Evolutionary conservation across 2,329 filamentous ascomycete species (phyloP).

Genomic region (Aspergillus sp.): DNA sequence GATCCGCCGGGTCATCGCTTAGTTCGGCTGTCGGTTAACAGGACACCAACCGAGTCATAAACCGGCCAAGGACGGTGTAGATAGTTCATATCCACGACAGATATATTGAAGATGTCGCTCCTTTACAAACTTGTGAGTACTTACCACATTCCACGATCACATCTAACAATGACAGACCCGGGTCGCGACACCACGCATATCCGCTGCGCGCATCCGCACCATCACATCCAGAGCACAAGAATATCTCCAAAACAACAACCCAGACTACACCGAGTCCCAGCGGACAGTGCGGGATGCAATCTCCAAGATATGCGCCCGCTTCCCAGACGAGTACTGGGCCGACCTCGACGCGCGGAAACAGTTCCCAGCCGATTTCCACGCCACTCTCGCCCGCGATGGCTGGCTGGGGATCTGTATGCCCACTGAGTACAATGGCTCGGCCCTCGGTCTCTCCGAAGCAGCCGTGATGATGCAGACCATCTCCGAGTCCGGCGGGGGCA

Average conservation of each 20-base stretch:
- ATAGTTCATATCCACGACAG: background rate
- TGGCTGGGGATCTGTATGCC: slow-evolving; percentile 51
- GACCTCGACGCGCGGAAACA: slow-evolving; percentile 36
- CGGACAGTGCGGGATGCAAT: slow-evolving; percentile 44
- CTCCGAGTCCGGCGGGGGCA: slow-evolving; percentile 46
- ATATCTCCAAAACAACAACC: slow-evolving; percentile 20
- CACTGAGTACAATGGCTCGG: slow-evolving; percentile 42
- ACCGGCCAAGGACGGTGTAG: background rate
- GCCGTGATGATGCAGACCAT: slow-evolving; percentile 52
- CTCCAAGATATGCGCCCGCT: slow-evolving; percentile 44
- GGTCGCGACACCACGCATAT: background rate
- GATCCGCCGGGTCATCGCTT: background rate
- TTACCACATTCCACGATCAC: rapidly evolving
- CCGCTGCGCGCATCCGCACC: background rate
- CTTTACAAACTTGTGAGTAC: background rate
- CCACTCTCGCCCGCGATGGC: slow-evolving; percentile 41
- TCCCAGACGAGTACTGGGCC: slow-evolving; percentile 46
- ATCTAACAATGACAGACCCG: background rate
- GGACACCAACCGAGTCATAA: too few relatives aligned
- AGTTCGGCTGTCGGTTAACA: background rate
- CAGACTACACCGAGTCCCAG: slow-evolving; percentile 22
- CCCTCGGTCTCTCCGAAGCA: slow-evolving; percentile 45
- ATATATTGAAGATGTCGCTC: background rate
- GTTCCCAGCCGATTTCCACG: slow-evolving; percentile 44
- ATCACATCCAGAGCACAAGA: slow-evolving; percentile 24